phyloP scores from a whole-genome alignment of 2,329 filamentous ascomycete species.

The Xylariaceae sp. region DNA sequence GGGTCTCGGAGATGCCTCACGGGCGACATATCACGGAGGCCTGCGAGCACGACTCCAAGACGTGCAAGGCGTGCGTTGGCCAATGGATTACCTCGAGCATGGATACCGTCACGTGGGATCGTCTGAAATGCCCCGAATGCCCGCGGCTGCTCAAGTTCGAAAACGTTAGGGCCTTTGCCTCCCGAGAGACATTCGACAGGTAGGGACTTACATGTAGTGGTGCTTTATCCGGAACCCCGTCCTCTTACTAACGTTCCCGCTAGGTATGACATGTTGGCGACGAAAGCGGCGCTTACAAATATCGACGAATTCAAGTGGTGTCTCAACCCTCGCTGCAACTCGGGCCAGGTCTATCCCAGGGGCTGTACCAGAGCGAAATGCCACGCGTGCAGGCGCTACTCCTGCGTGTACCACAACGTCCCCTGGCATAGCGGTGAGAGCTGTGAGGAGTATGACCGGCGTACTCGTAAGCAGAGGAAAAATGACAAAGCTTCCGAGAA shows the following conservation, averaged over 20 bases:
- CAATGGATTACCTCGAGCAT: constrained; percentile 40
- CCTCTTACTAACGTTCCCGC: background rate
- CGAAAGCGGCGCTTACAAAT: constrained; percentile 34
- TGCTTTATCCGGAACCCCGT: background rate
- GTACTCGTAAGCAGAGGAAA: constrained; percentile 32
- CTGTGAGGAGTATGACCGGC: constrained; percentile 41
- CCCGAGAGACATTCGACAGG: constrained; percentile 33
- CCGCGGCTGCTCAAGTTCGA: constrained; percentile 33
- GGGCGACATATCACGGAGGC: constrained; percentile 28
- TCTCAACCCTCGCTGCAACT: constrained; percentile 39
- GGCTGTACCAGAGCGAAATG: constrained; percentile 40
- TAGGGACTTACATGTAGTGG: background rate
- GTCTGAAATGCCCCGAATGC: constrained; percentile 42
- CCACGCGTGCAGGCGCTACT: constrained; percentile 34
- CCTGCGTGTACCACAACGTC: constrained; percentile 41
- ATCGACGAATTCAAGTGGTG: constrained; percentile 43
- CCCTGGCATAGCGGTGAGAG: constrained; percentile 43
- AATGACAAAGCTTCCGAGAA: constrained; percentile 41
- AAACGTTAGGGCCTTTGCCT: constrained; percentile 36
- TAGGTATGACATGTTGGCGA: constrained; percentile 40
- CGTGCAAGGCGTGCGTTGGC: constrained; percentile 40
- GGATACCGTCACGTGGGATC: constrained; percentile 36
- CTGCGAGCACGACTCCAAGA: constrained; percentile 34
- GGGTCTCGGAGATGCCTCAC: constrained; percentile 37
- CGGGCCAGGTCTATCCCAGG: constrained; percentile 41